Percentiles rank a stretch among this genome's conserved stretches.
phyloP scores from a whole-genome alignment of 768 basidiomycete genomes.

The Tephrocybe sp. region DNA sequence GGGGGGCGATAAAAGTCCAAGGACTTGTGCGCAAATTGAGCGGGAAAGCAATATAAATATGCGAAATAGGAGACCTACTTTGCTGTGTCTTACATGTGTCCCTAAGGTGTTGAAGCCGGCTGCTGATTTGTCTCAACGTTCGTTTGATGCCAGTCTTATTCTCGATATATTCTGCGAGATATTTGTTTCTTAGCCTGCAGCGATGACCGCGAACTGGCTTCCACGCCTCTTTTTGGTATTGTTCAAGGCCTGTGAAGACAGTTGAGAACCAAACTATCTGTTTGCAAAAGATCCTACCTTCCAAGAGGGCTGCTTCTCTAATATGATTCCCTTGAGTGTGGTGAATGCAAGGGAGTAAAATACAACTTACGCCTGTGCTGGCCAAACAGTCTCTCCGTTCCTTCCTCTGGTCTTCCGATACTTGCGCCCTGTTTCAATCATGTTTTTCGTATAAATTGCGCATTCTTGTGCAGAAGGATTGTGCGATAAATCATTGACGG shows the following conservation, averaged over 20 bases:
- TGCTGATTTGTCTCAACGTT: constrained; percentile 59
- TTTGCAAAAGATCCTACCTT: constrained; percentile 33
- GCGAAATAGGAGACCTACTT: not conserved
- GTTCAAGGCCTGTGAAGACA: constrained; percentile 37
- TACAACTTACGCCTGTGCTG: constrained; percentile 40
- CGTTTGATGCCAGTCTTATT: constrained; percentile 47
- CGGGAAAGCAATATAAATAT: not conserved
- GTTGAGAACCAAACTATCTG: not conserved
- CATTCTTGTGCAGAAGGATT: constrained; percentile 37
- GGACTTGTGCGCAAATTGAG: constrained; percentile 18
- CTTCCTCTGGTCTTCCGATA: constrained; percentile 55
- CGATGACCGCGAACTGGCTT: constrained; percentile 48
- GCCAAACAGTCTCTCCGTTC: constrained; percentile 52
- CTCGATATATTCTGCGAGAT: constrained; percentile 58
- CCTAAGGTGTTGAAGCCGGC: constrained; percentile 53
- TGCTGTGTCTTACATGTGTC: constrained; percentile 43
- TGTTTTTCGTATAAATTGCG: constrained; percentile 26
- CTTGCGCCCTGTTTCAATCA: constrained; percentile 44
- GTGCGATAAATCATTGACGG: constrained; percentile 41
- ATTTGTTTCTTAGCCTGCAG: constrained; percentile 59
- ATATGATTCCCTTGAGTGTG: not conserved
- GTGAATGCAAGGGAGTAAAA: not conserved
- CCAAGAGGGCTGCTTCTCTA: constrained; percentile 49
- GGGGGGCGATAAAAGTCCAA: constrained; percentile 28
- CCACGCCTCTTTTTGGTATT: constrained; percentile 47